Evolutionary conservation across 1,284 basidiomycete species (phyloP), one percentile per base, ranked within the genome.

Genomic region (Irpex lacteus): DNA sequence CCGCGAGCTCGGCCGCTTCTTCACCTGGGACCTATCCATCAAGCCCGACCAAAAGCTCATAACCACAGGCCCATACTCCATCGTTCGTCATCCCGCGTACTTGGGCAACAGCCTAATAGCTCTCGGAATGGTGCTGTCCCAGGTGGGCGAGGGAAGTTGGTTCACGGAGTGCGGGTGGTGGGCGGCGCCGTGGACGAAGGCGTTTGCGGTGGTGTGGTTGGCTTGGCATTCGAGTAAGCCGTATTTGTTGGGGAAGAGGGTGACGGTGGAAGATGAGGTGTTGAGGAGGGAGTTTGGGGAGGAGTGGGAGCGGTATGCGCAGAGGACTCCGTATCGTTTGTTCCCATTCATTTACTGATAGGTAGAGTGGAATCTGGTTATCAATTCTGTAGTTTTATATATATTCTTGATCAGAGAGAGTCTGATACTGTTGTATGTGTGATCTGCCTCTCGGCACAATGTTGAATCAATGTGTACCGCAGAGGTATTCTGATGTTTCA

Each of bases 261-360:
- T 21, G 15, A 44, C 18, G 36, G 34, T 15, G 11, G 61, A 62
- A 19, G 61, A 57, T 19, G 32, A 52, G 38, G 44, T 58, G 37
- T 40, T 58, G 37, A 34, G 32, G 15, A 49, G 57, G 55, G 40
- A 58, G 19, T 58, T 62, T 38, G 55, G 61, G n/a, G 38, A 15
- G 15, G 55, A 49, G 55, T 62, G 61, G 61, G 61, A 62, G 19
- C 19, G n/a, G 32, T 62, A 62, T 36, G 61, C 61, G 55, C n/a
- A 36, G 40, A 57, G 44, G 21, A 62, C 61, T 7, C 55, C 53
- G 18, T 62, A 62, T 47, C 38, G 61, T 26, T 52, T 62, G 32
- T 15, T 62, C 8, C 61, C 61, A 5, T 62, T 49, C 15, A 18
- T 62, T 11, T 62, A 57, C 55, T 62, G 49, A 60, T 15, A 36